Conservation (phyloP, 768 basidiomycete genomes). For the Mycena venus region DNA sequence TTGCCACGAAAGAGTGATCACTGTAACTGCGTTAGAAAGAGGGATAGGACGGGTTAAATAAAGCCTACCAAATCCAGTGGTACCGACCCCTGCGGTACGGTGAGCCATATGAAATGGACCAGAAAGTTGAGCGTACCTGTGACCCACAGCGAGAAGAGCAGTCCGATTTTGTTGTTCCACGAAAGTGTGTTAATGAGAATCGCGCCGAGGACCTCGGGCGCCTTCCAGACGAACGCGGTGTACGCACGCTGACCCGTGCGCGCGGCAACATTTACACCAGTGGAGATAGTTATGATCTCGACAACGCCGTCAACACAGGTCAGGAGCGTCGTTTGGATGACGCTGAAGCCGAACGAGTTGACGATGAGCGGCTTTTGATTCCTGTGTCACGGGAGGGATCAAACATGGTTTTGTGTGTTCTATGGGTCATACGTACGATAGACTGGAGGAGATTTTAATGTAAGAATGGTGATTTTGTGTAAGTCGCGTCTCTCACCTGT, state of each 20-base stretch:
- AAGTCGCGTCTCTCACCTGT: slow-evolving; percentile 26
- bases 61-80: slow-evolving; percentile 62
- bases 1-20: background rate
- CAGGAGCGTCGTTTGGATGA: slow-evolving; percentile 66
- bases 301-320: slow-evolving; percentile 62
- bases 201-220: slow-evolving; percentile 65
- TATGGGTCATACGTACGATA: background rate
- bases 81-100: slow-evolving; percentile 54
- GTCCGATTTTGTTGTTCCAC: slow-evolving; percentile 62
- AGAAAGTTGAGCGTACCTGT: too few species aligned
- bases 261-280: slow-evolving; percentile 60
- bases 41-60: background rate
- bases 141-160: slow-evolving; percentile 60
- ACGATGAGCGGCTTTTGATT: slow-evolving; percentile 66
- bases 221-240: slow-evolving; percentile 60
- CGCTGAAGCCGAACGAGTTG: slow-evolving; percentile 62
- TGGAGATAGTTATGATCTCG: slow-evolving; percentile 66
- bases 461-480: background rate
- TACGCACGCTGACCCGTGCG: slow-evolving; percentile 63
- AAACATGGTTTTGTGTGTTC: background rate
- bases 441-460: background rate
- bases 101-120: background rate
- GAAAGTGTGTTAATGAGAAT: slow-evolving; percentile 64
- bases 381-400: slow-evolving; percentile 30
- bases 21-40: background rate